Evolutionary conservation across 495 filamentous ascomycete species (phyloP).

Genomic region (Neurospora intermedia): DNA sequence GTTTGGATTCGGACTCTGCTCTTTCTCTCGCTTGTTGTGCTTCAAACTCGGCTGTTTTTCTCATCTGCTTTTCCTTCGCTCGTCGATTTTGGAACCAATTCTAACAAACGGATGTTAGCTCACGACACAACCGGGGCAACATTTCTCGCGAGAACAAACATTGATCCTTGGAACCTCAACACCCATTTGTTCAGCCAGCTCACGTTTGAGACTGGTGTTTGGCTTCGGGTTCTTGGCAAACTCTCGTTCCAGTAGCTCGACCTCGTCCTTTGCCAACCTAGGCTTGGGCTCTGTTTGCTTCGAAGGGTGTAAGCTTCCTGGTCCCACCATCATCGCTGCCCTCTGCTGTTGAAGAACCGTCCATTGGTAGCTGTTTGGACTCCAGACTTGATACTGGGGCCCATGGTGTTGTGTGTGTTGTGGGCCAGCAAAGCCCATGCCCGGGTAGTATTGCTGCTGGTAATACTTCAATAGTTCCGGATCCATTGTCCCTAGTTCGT

Average conservation of each 20-base stretch:
- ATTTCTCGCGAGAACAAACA: conserved; percentile 36
- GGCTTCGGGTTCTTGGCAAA: conserved; percentile 71
- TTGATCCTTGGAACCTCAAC: conserved; percentile 68
- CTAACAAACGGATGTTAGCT: conserved; percentile 36
- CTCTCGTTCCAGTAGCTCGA: conserved; percentile 62
- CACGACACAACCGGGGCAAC: not conserved
- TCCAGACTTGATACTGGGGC: conserved; percentile 19
- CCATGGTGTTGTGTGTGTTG: conserved; percentile 12
- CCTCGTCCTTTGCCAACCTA: conserved; percentile 71
- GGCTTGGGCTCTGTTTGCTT: conserved; percentile 48
- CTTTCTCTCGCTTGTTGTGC: conserved; percentile 46
- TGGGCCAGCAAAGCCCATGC: conserved; percentile 8
- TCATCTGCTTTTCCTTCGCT: conserved; percentile 72
- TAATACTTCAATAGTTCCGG: conserved; percentile 23
- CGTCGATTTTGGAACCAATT: conserved; percentile 91
- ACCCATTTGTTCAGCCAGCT: conserved; percentile 60
- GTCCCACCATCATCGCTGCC: conserved; percentile 19
- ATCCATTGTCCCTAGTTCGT: conserved; percentile 10
- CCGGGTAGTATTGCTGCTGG: conserved; percentile 13
- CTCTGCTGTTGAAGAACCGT: conserved; percentile 11
- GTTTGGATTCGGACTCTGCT: conserved; percentile 26
- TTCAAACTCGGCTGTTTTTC: conserved; percentile 56
- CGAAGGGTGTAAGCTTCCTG: conserved; percentile 17
- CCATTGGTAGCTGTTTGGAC: conserved; percentile 5
- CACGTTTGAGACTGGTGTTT: conserved; percentile 62